Percentiles rank a stretch among this genome's conserved stretches.
phyloP scores from a whole-genome alignment of 495 filamentous ascomycete genomes.

The Elaphomyces granulatus region DNA sequence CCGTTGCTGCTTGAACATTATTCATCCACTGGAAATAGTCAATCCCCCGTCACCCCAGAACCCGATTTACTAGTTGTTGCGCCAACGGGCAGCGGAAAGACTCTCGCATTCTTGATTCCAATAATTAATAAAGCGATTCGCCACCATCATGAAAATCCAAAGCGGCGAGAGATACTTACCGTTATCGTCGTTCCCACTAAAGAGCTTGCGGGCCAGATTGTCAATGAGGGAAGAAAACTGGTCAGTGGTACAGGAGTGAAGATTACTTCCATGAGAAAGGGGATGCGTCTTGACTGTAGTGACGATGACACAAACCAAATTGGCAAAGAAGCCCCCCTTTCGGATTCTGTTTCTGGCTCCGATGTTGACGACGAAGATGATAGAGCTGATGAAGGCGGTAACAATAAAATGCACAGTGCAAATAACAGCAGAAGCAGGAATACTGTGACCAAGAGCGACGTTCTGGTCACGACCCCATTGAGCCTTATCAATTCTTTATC shows the following conservation, averaged over 20 bases:
- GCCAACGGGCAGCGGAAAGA: conserved; percentile 97
- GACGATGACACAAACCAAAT: conserved; percentile 19
- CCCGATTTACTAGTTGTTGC: conserved; percentile 76
- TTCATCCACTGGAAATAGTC: conserved; percentile 10
- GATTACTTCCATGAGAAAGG: conserved; percentile 71
- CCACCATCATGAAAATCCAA: conserved; percentile 29
- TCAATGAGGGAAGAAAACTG: conserved; percentile 79
- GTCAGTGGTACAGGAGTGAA: conserved; percentile 62
- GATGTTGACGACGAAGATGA: conserved; percentile 19
- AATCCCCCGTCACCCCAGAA: conserved; percentile 11
- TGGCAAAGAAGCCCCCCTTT: conserved; percentile 17
- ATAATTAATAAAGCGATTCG: conserved; percentile 59
- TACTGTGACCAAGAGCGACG: conserved; percentile 54
- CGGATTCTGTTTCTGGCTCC: conserved; percentile 28
- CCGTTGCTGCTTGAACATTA: conserved; percentile 52
- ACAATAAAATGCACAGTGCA: too few species aligned
- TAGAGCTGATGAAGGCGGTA: conserved; percentile 26
- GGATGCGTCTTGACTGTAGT: conserved; percentile 50
- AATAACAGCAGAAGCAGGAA: conserved; percentile 24
- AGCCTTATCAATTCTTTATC: conserved; percentile 61
- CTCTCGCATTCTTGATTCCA: conserved; percentile 79
- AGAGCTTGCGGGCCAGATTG: conserved; percentile 83
- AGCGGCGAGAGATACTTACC: conserved; percentile 39
- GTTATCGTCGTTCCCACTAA: conserved; percentile 82
- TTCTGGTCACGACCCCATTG: conserved; percentile 80